phyloP scores from a whole-genome alignment of 179 eudicot species.

The Beta corolliflora region DNA sequence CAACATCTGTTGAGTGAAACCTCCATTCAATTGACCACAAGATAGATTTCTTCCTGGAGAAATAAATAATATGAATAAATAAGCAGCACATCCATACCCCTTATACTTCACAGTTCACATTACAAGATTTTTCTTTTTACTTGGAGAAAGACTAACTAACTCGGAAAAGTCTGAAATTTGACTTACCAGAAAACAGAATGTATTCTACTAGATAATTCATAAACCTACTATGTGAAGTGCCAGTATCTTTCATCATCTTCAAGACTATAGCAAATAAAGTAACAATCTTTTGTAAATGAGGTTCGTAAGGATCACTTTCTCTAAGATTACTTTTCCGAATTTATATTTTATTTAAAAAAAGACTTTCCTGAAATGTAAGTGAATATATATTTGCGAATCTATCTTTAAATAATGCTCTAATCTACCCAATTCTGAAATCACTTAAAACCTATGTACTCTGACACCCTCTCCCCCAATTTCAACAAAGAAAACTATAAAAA shows the following conservation, averaged over 20 bases:
- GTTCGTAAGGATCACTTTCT: background rate
- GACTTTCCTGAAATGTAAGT: background rate
- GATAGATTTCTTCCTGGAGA: conserved; percentile 64
- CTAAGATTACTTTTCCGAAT: too few relatives aligned
- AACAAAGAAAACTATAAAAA: background rate
- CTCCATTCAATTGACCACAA: conserved; percentile 96
- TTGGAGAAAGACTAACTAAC: background rate
- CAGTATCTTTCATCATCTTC: background rate
- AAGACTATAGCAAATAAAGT: background rate
- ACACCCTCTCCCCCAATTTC: background rate
- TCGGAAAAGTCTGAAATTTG: background rate
- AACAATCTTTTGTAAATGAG: background rate
- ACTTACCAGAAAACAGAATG: background rate
- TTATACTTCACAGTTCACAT: background rate
- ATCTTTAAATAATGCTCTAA: background rate
- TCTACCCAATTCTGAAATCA: background rate
- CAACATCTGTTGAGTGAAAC: conserved; percentile 79
- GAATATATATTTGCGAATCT: background rate
- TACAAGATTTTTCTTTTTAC: background rate
- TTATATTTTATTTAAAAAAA: background rate
- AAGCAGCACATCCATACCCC: background rate
- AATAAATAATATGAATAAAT: background rate
- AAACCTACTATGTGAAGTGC: background rate
- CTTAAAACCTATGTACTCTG: background rate
- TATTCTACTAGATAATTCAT: background rate